Evolutionary conservation across 208 protist species (phyloP).

Genomic region (Trypanosoma mega): DNA sequence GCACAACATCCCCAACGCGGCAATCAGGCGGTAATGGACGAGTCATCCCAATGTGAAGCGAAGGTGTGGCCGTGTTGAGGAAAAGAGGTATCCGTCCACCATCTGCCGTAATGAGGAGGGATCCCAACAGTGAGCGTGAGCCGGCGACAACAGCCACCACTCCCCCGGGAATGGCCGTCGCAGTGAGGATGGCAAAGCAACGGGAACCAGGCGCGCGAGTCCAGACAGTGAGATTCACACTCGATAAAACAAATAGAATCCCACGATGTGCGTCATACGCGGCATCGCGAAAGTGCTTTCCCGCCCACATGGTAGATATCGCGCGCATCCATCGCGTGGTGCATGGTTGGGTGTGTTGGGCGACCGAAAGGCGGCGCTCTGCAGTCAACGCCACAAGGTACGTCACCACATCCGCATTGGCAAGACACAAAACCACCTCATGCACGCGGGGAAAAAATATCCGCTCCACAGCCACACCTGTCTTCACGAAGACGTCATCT

Average conservation of each 20-base stretch:
- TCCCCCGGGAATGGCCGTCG: slow-evolving; percentile 3
- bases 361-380: slow-evolving; percentile 20
- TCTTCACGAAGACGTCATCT: slow-evolving; percentile 29
- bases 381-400: slow-evolving; percentile 26
- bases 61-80: slow-evolving; percentile 1
- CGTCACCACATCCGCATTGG: slow-evolving; percentile 53
- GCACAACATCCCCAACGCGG: slow-evolving; percentile 11
- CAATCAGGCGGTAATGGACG: slow-evolving; percentile 21
- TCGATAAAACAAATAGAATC: slow-evolving; percentile 27
- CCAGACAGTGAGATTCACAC: slow-evolving; percentile 27
- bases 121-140: too few species aligned
- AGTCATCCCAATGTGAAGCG: slow-evolving; percentile 16
- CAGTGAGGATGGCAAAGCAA: slow-evolving; percentile 9
- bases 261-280: slow-evolving; percentile 11
- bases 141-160: slow-evolving; percentile 9
- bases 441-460: slow-evolving; percentile 30
- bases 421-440: slow-evolving; percentile 45
- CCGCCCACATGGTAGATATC: slow-evolving; percentile 12
- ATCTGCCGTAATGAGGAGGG: too few species aligned
- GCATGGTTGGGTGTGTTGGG: slow-evolving; percentile 4
- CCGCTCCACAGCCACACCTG: slow-evolving; percentile 44
- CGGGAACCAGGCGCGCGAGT: neutral
- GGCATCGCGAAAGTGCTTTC: slow-evolving; percentile 13
- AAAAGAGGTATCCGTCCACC: slow-evolving; percentile 43
- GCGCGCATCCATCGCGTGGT: slow-evolving; percentile 25